Conservation (phyloP, 2,329 filamentous ascomycete species). For the Colletotrichum falcatum region DNA sequence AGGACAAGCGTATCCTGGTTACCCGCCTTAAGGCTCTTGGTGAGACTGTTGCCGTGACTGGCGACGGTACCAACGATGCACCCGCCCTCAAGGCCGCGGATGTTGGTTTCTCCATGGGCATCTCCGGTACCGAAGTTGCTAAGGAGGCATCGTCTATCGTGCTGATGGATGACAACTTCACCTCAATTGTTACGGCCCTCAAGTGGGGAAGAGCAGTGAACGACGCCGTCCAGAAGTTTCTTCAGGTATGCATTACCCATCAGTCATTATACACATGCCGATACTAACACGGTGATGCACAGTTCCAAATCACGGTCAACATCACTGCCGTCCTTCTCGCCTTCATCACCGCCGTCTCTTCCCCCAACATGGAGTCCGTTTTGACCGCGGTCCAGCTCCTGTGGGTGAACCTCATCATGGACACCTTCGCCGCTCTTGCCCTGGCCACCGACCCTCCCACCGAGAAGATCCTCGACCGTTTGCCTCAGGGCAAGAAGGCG, state of each 20-base stretch:
- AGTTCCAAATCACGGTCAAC: constrained; percentile 78
- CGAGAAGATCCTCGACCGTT: constrained; percentile 66
- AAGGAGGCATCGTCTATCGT: constrained; percentile 78
- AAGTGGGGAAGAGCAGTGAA: constrained; percentile 78
- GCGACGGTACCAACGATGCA: constrained; percentile 76
- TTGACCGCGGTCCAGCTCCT: constrained; percentile 75
- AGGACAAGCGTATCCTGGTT: constrained; percentile 70
- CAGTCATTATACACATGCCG: no score
- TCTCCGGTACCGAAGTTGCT: constrained; percentile 74
- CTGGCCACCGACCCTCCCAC: constrained; percentile 73
- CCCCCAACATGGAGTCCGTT: constrained; percentile 66
- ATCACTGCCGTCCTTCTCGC: constrained; percentile 75
- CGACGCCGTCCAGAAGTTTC: constrained; percentile 75
- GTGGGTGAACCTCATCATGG: constrained; percentile 79
- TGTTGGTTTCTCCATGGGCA: constrained; percentile 77
- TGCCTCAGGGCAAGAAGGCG: constrained; percentile 71
- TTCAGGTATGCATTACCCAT: constrained; percentile 59
- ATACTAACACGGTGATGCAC: constrained; percentile 5
- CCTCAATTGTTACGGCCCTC: constrained; percentile 74
- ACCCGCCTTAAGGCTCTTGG: constrained; percentile 64
- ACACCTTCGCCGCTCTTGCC: constrained; percentile 74
- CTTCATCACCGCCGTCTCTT: constrained; percentile 72
- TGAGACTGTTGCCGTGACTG: constrained; percentile 72
- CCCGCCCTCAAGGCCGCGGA: constrained; percentile 74
- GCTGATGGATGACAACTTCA: constrained; percentile 75